Evolutionary conservation across 2,329 filamentous ascomycete species (phyloP).

Genomic region (Fusarium sp.): DNA sequence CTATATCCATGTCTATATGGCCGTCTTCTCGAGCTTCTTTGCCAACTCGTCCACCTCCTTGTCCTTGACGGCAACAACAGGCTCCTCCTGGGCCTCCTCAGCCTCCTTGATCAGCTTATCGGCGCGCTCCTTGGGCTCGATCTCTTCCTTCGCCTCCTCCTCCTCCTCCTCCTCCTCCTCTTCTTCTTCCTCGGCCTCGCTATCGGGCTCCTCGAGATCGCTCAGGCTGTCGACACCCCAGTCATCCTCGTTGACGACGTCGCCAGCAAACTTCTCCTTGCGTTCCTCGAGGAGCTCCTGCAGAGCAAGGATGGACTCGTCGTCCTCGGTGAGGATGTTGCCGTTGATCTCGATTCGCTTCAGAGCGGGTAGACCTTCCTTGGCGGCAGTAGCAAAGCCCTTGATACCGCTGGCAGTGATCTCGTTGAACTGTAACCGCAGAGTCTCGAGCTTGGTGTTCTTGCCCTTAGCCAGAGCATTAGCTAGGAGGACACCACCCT

Average conservation of each 20-base stretch:
- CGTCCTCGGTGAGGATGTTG: constrained; percentile 92
- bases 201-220: constrained; percentile 83
- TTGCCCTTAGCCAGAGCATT: constrained; percentile 77
- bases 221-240: constrained; percentile 89
- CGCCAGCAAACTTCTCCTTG: constrained; percentile 77
- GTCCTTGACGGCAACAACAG: constrained; percentile 76
- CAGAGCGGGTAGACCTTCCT: constrained; percentile 76
- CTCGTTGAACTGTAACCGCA: constrained; percentile 94
- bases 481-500: constrained; percentile 79
- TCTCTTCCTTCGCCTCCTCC: constrained; percentile 74
- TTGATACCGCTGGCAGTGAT: constrained; percentile 82
- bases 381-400: constrained; percentile 74
- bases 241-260: constrained; percentile 76
- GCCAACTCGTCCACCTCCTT: constrained; percentile 85
- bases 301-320: constrained; percentile 75
- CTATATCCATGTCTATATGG: constrained; percentile 55
- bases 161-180: constrained; percentile 77
- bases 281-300: constrained; percentile 78
- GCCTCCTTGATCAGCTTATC: constrained; percentile 77
- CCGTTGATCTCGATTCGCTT: constrained; percentile 94
- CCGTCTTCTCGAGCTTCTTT: constrained; percentile 78
- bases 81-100: constrained; percentile 77
- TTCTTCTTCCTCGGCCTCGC: constrained; percentile 74
- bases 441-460: constrained; percentile 81
- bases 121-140: constrained; percentile 70